phyloP scores from a whole-genome alignment of 2,329 filamentous ascomycete genomes.

The Aureobasidium pullulans region DNA sequence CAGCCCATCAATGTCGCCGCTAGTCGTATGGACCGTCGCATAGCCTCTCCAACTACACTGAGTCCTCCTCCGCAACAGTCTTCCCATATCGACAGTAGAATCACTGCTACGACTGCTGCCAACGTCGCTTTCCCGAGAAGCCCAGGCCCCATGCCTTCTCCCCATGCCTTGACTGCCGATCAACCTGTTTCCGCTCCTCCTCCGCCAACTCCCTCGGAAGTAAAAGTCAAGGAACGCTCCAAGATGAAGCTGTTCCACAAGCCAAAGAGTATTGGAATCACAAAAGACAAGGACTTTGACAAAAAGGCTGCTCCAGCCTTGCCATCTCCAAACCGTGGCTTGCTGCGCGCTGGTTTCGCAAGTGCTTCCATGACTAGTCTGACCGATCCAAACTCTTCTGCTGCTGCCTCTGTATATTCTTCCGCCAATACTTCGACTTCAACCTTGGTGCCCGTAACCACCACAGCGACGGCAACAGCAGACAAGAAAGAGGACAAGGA shows the following conservation, averaged over 20 bases:
- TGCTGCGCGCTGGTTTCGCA: constrained; percentile 54
- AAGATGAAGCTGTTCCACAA: constrained; percentile 78
- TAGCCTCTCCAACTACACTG: constrained; percentile 3
- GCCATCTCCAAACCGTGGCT: constrained; percentile 60
- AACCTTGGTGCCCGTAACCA: constrained; percentile 58
- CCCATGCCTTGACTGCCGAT: constrained; percentile 18
- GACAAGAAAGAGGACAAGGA: constrained; percentile 68
- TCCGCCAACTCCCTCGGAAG: constrained; percentile 33
- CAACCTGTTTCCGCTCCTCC: constrained; percentile 27
- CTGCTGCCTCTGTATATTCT: constrained; percentile 57
- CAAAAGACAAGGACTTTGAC: constrained; percentile 56
- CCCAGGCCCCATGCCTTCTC: constrained; percentile 35
- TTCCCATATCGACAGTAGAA: not conserved
- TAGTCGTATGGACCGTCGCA: constrained; percentile 12
- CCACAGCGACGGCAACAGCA: constrained; percentile 36
- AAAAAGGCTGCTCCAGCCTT: constrained; percentile 54
- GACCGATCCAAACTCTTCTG: constrained; percentile 48
- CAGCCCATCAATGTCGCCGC: constrained; percentile 37
- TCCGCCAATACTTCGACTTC: constrained; percentile 69
- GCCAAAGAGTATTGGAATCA: constrained; percentile 65
- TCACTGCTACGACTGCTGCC: constrained; percentile 63
- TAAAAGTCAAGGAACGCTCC: constrained; percentile 61
- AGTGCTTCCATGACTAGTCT: constrained; percentile 66
- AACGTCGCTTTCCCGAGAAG: constrained; percentile 67
- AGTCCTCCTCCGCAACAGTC: not conserved